phyloP scores from a whole-genome alignment of 2,329 filamentous ascomycete genomes.

The Falciphora oryzae region DNA sequence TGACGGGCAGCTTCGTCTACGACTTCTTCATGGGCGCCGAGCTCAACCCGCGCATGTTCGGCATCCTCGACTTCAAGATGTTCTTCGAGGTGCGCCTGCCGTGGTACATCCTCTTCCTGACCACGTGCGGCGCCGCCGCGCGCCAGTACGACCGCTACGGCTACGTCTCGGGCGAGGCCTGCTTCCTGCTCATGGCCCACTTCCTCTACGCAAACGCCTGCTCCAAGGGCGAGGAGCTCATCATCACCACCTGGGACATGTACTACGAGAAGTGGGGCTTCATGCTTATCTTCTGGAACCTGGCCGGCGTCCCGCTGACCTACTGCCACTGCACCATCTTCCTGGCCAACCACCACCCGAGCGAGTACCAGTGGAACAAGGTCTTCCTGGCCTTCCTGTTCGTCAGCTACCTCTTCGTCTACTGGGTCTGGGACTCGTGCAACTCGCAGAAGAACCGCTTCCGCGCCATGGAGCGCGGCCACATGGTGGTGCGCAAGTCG shows the following conservation, averaged over 20 bases:
- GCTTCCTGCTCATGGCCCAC: constrained; percentile 71
- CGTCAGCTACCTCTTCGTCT: constrained; percentile 63
- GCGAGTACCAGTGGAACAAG: constrained; percentile 61
- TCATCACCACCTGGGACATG: constrained; percentile 80
- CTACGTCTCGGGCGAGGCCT: constrained; percentile 68
- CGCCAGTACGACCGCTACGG: constrained; percentile 74
- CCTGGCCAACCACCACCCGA: constrained; percentile 67
- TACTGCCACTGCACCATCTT: constrained; percentile 84
- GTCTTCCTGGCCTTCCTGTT: constrained; percentile 57
- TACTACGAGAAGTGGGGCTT: constrained; percentile 87
- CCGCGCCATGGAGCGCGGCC: constrained; percentile 64
- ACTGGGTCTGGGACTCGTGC: constrained; percentile 79
- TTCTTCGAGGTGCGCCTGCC: constrained; percentile 82
- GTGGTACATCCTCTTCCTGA: constrained; percentile 77
- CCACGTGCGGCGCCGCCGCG: constrained; percentile 62
- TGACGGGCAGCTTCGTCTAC: constrained; percentile 77
- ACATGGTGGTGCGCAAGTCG: constrained; percentile 56
- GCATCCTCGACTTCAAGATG: constrained; percentile 86
- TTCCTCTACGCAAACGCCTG: constrained; percentile 80
- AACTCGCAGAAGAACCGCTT: constrained; percentile 85
- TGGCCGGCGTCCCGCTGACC: constrained; percentile 72
- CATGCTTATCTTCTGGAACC: constrained; percentile 87
- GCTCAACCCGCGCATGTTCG: constrained; percentile 80
- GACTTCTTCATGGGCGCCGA: constrained; percentile 92
- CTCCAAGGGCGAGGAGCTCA: constrained; percentile 76